Percentiles rank a stretch among this genome's conserved stretches.
phyloP scores from a whole-genome alignment of 371 early-diverging fungal species.

The Apophysomyces sp. region DNA sequence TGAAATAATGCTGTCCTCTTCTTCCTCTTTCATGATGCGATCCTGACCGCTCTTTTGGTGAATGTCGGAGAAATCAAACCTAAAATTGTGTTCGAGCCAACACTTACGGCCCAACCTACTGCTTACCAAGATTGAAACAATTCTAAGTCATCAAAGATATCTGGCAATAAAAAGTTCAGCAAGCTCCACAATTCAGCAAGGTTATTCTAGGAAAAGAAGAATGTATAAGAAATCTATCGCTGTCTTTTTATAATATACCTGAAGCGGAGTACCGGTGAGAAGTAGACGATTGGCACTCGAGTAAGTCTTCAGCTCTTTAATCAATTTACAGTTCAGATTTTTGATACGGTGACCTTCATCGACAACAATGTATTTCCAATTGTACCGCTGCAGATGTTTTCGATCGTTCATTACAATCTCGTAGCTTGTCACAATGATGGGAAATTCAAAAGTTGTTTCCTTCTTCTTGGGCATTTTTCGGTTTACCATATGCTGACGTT shows the following conservation, averaged over 20 bases:
- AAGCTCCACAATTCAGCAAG: constrained; percentile 92
- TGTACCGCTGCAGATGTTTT: constrained; percentile 62
- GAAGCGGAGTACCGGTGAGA: constrained; percentile 93
- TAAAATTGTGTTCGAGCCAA: constrained; percentile 6
- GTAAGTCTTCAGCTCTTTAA: constrained; percentile 81
- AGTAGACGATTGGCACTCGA: constrained; percentile 85
- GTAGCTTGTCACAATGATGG: constrained; percentile 89
- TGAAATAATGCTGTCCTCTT: constrained; percentile 69
- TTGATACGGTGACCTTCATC: constrained; percentile 98
- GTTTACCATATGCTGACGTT: constrained; percentile 76
- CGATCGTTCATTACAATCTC: constrained; percentile 90
- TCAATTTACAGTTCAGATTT: constrained; percentile 89
- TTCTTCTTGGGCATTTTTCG: constrained; percentile 62
- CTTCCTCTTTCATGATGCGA: constrained; percentile 72
- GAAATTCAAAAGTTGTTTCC: constrained; percentile 53
- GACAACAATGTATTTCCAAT: constrained; percentile 91
- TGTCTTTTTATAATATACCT: constrained; percentile 31
- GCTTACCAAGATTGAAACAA: constrained; percentile 77
- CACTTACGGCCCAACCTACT: not conserved
- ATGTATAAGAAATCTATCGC: not conserved
- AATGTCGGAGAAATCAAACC: constrained; percentile 81
- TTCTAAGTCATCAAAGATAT: constrained; percentile 85
- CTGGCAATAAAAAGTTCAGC: constrained; percentile 91
- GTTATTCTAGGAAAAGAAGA: constrained; percentile 70
- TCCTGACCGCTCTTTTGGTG: constrained; percentile 67